Evolutionary conservation across 345 rosid species (phyloP).

Genomic region (Pistacia vera): DNA sequence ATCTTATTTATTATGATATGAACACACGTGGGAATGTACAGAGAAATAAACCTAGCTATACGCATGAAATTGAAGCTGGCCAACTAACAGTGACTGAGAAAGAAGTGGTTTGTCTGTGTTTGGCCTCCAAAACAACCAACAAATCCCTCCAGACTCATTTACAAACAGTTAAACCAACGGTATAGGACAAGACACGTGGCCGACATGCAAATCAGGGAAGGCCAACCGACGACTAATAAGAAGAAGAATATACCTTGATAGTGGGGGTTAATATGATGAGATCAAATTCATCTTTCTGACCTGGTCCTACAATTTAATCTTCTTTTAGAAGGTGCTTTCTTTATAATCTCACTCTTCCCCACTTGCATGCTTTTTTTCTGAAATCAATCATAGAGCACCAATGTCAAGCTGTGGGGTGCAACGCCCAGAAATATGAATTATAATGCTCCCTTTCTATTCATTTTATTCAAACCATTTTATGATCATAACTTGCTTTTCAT

Average conservation of each 20-base stretch:
- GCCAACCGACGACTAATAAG: not conserved
- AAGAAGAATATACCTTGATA: constrained; percentile 28
- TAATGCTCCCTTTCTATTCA: not conserved
- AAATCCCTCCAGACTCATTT: constrained; percentile 35
- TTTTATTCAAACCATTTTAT: constrained; percentile 21
- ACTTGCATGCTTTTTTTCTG: constrained; percentile 29
- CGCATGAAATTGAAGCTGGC: constrained; percentile 1
- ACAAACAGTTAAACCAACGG: constrained; percentile 29
- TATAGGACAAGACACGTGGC: constrained; percentile 49
- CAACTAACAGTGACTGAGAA: not conserved
- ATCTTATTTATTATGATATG: no score
- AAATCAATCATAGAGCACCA: constrained; percentile 38
- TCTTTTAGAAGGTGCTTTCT: not conserved
- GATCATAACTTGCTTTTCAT: constrained; percentile 39
- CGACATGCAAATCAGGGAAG: constrained; percentile 49
- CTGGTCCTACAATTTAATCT: constrained; percentile 27
- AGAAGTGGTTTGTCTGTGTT: constrained; percentile 28
- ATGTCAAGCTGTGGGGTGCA: constrained; percentile 20
- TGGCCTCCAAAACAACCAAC: constrained; percentile 59
- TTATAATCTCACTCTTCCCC: not conserved
- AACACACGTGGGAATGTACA: constrained; percentile 15
- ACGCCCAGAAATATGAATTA: not conserved
- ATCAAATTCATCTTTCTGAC: constrained; percentile 27
- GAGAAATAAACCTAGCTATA: not conserved
- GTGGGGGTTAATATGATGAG: constrained; percentile 54